Evolutionary conservation across 108 stramenopile genomes (phyloP), one percentile per base, ranked within the genome.

Genomic region (Schizochytrium sp.): DNA sequence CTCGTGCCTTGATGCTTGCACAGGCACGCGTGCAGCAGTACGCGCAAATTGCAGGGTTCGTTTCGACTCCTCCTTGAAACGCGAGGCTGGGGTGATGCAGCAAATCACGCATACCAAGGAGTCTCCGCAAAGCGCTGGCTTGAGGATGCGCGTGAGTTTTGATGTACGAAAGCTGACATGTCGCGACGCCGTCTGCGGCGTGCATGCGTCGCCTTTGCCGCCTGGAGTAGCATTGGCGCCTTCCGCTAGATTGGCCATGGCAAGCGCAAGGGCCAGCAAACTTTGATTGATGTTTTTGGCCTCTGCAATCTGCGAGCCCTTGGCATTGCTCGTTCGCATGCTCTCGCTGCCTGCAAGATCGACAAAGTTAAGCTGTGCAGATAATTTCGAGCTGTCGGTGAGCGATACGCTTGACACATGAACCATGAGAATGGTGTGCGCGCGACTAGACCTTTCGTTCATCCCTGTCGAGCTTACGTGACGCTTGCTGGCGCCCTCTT

Each of bases 341-440:
- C 76, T 83, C 28, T 83, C 76, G 28, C 76, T 83, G 19, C 76
- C 76, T 12, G 76, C 76, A 4, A 83, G 76, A 23, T 83, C 76
- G 48, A 83, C 76, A 53, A 83, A 53, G 76, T 83, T 83, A 12
- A 83, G 76, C 51, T 83, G 76, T 12, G 76, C 76, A 21, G 45
- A 83, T 6, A 47, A 16, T 53, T 34, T 12, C n/a, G 76, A n/a
- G 25, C 28, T 12, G 48, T 47, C 51, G 8, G 44, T 18, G n/a
- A 53, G 48, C 45, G 48, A 83, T 6, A 83, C 76, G 51, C 76
- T 83, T 34, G 45, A 53, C 76, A 83, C 76, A 5, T 83, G 76
- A 12, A 83, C 76, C 48, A 53, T 83, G 51, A 83, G 76, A 12
- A 83, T 83, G 23, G 76, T 83, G 51, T 83, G 76, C 76, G 76